These are phyloP conservation scores for Melocanna baccifera DNA, from an alignment of 176 grass and related monocot species.

Conservation along the genomic window DNA sequence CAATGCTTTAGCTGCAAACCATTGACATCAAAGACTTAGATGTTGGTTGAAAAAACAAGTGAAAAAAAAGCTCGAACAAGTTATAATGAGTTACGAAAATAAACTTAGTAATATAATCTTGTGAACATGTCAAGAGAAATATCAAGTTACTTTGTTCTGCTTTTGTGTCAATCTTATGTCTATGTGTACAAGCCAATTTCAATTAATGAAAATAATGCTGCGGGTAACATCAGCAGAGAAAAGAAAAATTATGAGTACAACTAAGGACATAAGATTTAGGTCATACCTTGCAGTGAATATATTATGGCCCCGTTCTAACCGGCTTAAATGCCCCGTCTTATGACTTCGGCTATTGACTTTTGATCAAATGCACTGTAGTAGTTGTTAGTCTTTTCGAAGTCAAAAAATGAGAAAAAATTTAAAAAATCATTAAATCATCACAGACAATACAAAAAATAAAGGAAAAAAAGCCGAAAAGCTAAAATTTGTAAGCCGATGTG, in stretches of 20 bases:
- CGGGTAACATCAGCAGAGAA: neutral
- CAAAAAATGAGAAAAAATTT: no score
- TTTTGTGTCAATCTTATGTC: neutral
- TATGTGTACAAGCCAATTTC: neutral
- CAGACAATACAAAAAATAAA: no score
- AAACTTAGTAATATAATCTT: neutral
- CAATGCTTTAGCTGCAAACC: slow-evolving; percentile 86
- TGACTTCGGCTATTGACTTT: no score
- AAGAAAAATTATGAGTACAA: neutral
- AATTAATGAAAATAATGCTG: neutral
- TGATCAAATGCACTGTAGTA: no score
- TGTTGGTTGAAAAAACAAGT: neutral
- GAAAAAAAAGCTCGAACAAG: neutral
- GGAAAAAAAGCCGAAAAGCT: no score
- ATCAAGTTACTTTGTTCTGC: neutral
- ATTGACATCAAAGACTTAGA: slow-evolving; percentile 7
- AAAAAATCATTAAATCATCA: no score
- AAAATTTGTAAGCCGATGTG: no score
- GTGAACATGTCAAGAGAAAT: neutral
- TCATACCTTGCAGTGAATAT: neutral
- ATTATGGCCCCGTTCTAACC: no score
- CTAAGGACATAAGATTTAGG: neutral
- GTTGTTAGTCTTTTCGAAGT: no score
- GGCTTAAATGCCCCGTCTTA: no score
- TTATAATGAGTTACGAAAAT: neutral